Base-by-base conservation (phyloP, 345 rosid species). In the Gossypium herbaceum region DNA sequence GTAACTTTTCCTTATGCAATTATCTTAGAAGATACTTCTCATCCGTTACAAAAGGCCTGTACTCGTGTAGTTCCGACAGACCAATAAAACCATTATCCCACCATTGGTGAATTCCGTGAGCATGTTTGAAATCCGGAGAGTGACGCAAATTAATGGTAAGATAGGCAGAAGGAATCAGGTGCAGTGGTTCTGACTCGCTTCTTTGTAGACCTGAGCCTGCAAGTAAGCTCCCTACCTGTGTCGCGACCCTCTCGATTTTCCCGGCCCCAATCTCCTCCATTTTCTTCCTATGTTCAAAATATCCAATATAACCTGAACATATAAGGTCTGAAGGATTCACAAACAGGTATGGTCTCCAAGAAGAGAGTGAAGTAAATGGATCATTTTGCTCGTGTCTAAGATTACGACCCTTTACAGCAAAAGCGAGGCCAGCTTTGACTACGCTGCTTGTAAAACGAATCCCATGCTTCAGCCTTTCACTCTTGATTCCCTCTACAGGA, bases 51-150 rank as follows among this genome's bases (percentile, higher is more conserved):
- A 13, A 67, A 70, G 47, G 43, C 24, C 34, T 67, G 25, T 80
- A 81, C 59, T 78, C 61, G 11, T 86, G 82, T 65, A 80, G 52
- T 76, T 82, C 81, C 55, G 79, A 82, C 55, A 67, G 79, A 73
- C 82, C 84, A 54, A 29, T 7, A 81, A 85, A 78, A 73, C 68
- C 70, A 9, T 88, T 89, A 82, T 84, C 84, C 93, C 93, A 91
- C 96, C 89, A 91, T 66, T 88, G 92, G 76, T 89, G 92, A 79
- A 91, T 85, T 73, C 89, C 92, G 55, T 91, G 96, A 59, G 89
- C 86, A 84, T 84, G 85, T 76, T 76, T 81, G 22, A 89, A 87
- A 79, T 82, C 79, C 1, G 75, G 85, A 8, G 80, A 75, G 3
- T 81, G 78, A 50, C 63, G 55, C 59, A 78, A 20, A 79, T 87